These are phyloP conservation scores for Boletus vinaceobasis DNA, from an alignment of 768 basidiomycete species.

Conservation along the genomic window DNA sequence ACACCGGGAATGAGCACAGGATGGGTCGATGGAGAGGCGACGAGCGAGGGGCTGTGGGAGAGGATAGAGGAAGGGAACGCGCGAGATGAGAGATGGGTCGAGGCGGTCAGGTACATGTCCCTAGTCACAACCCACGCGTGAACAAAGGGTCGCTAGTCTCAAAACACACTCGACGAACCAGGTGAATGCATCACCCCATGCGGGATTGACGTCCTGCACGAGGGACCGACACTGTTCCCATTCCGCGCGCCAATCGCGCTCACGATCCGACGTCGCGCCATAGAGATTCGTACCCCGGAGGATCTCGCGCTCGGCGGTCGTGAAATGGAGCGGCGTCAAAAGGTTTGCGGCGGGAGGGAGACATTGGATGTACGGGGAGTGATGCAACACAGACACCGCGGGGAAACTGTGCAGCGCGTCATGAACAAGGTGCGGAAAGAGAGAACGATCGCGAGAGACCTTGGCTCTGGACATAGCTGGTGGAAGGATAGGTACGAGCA, in stretches of 20 bases:
- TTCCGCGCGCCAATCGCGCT: conserved; percentile 58
- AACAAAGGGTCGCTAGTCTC: conserved; percentile 19
- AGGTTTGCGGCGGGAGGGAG: conserved; percentile 59
- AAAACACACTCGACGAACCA: conserved; percentile 50
- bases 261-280: conserved; percentile 69
- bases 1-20: conserved; percentile 86
- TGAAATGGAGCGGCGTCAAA: conserved; percentile 74
- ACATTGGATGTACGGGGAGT: conserved; percentile 62
- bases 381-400: conserved; percentile 20
- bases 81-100: conserved; percentile 81
- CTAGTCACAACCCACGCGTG: conserved; percentile 37
- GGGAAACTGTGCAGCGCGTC: conserved; percentile 7
- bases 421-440: not conserved
- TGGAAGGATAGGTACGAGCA: conserved; percentile 66
- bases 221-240: conserved; percentile 52
- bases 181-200: conserved; percentile 53
- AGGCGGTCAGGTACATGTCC: conserved; percentile 66
- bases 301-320: conserved; percentile 53
- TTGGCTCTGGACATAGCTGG: conserved; percentile 44
- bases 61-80: conserved; percentile 88
- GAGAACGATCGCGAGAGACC: conserved; percentile 22
- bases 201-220: conserved; percentile 33
- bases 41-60: conserved; percentile 50
- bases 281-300: conserved; percentile 80
- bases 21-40: conserved; percentile 49